phyloP scores from a whole-genome alignment of 2,329 filamentous ascomycete species.

The Colletotrichum sp. region DNA sequence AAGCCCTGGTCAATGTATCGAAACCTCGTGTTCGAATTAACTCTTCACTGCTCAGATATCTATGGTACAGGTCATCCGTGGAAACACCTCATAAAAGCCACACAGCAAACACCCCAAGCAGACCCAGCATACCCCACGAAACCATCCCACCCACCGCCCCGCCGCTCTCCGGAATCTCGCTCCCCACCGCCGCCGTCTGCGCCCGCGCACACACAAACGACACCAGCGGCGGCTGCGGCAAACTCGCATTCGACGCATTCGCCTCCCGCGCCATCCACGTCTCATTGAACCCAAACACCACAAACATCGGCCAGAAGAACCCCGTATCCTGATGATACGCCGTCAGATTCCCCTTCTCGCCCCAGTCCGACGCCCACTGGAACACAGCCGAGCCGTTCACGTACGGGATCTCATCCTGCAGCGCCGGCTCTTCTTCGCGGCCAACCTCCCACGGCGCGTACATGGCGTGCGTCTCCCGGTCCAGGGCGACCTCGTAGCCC shows the following conservation, averaged over 20 bases:
- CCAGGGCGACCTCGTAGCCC: not conserved
- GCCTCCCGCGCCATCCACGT: not conserved
- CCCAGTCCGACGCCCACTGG: not conserved
- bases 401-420: too few species aligned
- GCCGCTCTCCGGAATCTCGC: not conserved
- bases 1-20: too few species aligned
- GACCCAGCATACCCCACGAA: not conserved
- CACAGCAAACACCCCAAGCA: not conserved
- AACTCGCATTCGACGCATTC: not conserved
- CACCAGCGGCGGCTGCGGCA: not conserved
- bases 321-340: not conserved
- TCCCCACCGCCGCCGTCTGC: not conserved
- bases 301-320: not conserved
- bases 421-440: too few species aligned
- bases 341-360: not conserved
- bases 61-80: rapidly evolving
- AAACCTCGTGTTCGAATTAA: too few species aligned
- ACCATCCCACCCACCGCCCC: not conserved
- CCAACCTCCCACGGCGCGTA: not conserved
- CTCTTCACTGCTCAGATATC: too few species aligned
- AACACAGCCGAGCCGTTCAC: not conserved
- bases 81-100: not conserved
- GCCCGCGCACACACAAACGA: not conserved
- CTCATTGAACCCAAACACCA: not conserved
- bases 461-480: not conserved